Evolutionary conservation across 306 rosid genomes (phyloP).

Genomic region (Lathyrus oleraceus): DNA sequence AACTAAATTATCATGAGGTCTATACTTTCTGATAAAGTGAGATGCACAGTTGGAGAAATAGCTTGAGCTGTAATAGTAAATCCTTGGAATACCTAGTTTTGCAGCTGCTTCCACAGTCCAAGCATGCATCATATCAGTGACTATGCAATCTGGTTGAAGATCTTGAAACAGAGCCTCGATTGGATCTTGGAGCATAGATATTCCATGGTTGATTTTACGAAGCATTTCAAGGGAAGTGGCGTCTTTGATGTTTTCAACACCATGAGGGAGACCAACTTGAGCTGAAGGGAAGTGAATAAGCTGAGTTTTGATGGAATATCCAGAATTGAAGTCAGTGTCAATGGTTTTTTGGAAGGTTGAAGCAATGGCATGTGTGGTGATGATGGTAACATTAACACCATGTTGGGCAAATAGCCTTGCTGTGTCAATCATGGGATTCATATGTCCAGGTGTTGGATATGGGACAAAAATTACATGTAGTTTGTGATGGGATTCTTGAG

Average conservation of each 20-base stretch:
- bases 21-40: constrained; percentile 3
- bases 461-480: constrained; percentile 31
- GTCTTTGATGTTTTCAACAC: constrained; percentile 31
- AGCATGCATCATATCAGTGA: constrained; percentile 31
- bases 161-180: constrained; percentile 26
- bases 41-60: neutral
- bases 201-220: neutral
- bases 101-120: constrained; percentile 43
- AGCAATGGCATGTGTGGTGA: constrained; percentile 38
- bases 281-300: constrained; percentile 33
- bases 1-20: constrained; percentile 16
- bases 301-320: constrained; percentile 24
- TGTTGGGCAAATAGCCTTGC: constrained; percentile 40
- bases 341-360: constrained; percentile 32
- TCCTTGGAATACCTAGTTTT: constrained; percentile 38
- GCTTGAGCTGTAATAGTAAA: constrained; percentile 33
- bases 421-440: constrained; percentile 37
- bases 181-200: constrained; percentile 15
- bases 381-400: constrained; percentile 34
- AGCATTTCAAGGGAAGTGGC: neutral
- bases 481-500: neutral
- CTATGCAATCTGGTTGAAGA: constrained; percentile 32
- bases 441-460: constrained; percentile 35
- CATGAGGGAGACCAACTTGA: constrained; percentile 36
- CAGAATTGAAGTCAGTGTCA: constrained; percentile 23